Conservation (phyloP, 2,329 filamentous ascomycete species). For the Myriosclerotinia duriaeana region DNA sequence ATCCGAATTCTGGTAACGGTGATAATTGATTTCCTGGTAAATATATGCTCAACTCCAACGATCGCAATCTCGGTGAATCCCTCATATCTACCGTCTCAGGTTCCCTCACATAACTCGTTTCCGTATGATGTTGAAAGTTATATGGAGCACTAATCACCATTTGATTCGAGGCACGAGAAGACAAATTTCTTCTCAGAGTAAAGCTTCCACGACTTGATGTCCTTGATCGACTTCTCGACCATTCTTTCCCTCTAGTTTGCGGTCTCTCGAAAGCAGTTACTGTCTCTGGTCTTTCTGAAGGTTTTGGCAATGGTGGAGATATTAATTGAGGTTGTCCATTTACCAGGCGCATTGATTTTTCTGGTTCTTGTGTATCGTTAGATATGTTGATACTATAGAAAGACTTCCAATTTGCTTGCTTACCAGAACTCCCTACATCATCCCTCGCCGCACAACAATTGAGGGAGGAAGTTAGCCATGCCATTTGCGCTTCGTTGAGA, state of each 20-base stretch:
- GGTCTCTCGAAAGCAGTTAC: conserved; percentile 13
- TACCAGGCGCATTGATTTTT: conserved; percentile 43
- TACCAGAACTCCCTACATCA: conserved; percentile 34
- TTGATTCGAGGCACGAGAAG: conserved; percentile 41
- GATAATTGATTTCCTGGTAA: conserved; percentile 50
- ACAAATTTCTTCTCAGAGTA: conserved; percentile 47
- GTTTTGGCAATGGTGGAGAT: conserved; percentile 41
- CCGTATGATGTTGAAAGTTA: conserved; percentile 22
- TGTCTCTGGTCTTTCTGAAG: conserved; percentile 32
- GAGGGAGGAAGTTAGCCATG: conserved; percentile 36
- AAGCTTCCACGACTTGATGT: conserved; percentile 47
- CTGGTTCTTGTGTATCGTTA: conserved; percentile 31
- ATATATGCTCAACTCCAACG: conserved; percentile 58
- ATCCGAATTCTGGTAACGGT: conserved; percentile 55
- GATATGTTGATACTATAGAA: neutral
- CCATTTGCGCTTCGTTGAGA: conserved; percentile 39
- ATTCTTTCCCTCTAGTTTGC: conserved; percentile 33
- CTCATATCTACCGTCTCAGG: conserved; percentile 44
- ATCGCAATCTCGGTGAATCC: conserved; percentile 46
- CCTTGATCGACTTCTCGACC: conserved; percentile 44
- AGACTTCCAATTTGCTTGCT: conserved; percentile 23
- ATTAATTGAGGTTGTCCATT: conserved; percentile 44
- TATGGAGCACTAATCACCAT: conserved; percentile 23
- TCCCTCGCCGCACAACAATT: conserved; percentile 36
- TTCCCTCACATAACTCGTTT: conserved; percentile 21